Evolutionary conservation across 2,329 filamentous ascomycete genomes (phyloP), one percentile per base, ranked within the genome.

Genomic region (Aspergillus pseudonomiae): DNA sequence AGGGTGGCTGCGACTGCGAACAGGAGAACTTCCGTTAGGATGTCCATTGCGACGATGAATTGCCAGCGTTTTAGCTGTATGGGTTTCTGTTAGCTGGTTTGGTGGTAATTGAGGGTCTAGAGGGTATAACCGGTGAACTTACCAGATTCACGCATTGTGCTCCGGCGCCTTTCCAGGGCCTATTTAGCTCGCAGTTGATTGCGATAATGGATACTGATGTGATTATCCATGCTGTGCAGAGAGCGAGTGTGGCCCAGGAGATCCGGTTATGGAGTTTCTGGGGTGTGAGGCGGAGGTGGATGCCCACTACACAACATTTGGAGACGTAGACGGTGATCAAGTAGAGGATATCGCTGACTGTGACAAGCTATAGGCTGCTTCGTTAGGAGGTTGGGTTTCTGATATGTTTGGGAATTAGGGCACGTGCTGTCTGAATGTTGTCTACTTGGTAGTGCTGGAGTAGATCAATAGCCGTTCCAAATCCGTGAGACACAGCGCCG

Each of bases 201-300:
- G 75, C 65, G 24, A 82, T 68, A 3, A 81, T 71, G 28, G 83
- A 69, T 16, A 82, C 61, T 1, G 80, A 80, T 11, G 77, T 68
- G 16, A 82, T 65, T 11, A 77, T 65, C 69, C 81, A 80, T 21
- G 75, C 64, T 2, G 77, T 77, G 16, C 78, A 78, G 0, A 74
- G 64, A 4, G 60, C 73, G 2, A 83, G 68, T 11, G 78, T 76
- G 1, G 66, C 67, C 65, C 74, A 77, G 5, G 79, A 75, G 3
- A 74, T 71, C 16, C 73, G 59, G 12, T 75, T 74, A 67, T 84
- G 82, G 6, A 66, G 67, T 57, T 76, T 77, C 32, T 80, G 75
- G 7, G 80, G 80, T 3, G 81, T 81, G 19, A 84, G 72, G 6
- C 81, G 80, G 24, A 81, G 71, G 59, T 82, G 79, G 12, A 84